Evolutionary conservation across 208 protist genomes (phyloP).

Genomic region (Lotmaria passim): DNA sequence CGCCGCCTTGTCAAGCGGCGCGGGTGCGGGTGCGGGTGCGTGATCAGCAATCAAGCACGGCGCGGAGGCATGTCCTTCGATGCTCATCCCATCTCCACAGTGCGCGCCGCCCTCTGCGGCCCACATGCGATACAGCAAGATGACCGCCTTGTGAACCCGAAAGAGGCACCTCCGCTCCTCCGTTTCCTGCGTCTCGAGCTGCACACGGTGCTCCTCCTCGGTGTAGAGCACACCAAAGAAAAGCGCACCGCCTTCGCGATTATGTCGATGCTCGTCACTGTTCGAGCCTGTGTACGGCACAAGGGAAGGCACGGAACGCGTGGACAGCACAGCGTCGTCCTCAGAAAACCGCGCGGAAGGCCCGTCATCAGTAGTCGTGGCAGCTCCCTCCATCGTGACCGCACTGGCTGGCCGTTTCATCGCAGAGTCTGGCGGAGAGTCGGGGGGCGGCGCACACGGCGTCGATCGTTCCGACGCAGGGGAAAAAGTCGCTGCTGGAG

Average conservation of each 20-base stretch:
- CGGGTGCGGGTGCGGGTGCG: not conserved
- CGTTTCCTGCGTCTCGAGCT: slow-evolving; percentile 32
- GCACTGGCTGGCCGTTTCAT: slow-evolving; percentile 9
- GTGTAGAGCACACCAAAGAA: slow-evolving; percentile 22
- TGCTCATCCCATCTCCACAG: not conserved
- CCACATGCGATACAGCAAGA: slow-evolving; percentile 40
- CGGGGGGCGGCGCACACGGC: slow-evolving; percentile 9
- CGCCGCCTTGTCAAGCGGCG: not conserved
- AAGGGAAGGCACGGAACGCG: too few species aligned
- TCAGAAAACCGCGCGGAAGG: not conserved
- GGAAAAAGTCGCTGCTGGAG: not conserved
- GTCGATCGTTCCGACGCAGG: not conserved
- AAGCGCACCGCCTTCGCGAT: not conserved
- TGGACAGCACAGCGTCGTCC: not conserved
- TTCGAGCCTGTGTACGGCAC: too few species aligned
- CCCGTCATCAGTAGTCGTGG: too few species aligned
- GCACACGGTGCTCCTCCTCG: slow-evolving; percentile 43
- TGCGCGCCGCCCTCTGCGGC: slow-evolving; percentile 8
- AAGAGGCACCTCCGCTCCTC: slow-evolving; percentile 42
- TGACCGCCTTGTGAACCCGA: slow-evolving; percentile 30
- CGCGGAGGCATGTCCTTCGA: not conserved
- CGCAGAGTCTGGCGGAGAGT: slow-evolving; percentile 16
- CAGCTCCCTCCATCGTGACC: not conserved
- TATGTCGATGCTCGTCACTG: not conserved
- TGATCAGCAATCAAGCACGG: slow-evolving; percentile 1